Base-by-base conservation (phyloP, 2,329 filamentous ascomycete genomes). In the Truncatella angustata region DNA sequence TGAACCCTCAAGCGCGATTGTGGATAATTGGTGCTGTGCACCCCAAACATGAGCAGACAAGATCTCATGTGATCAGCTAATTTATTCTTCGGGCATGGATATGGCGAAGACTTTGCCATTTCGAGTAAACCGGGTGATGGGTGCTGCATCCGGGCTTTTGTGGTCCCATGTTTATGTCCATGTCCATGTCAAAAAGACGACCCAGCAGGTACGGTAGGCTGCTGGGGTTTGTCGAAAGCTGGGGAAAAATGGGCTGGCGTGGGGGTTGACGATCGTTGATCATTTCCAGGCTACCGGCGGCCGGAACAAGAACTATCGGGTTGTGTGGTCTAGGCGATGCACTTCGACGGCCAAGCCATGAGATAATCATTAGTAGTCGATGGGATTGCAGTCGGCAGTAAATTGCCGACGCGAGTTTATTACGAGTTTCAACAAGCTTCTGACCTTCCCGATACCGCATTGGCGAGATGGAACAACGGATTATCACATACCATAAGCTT, bases 121-220 rank as follows among this genome's bases (percentile, higher is more conserved):
- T 46, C 24, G n/a, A 23, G 43, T n/a, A 32, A 35, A 24, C 43
- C 26, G 43, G 43, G 23, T 24, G 40, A 16, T 24, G 10, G 5
- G 40, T 24, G 23, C 5, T 28, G 40, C 40, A 14, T 44, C 40
- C 23, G 24, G 40, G 23, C 40, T 44, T 44, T 21, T 44, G 40
- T 12, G n/a, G 24, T 24, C 40, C 21, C 40, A 21, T 21, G 40
- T 44, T n/a, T 21, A 21, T 40, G n/a, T 9, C 23, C 21, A 40
- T 5, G 11, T 44, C 40, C 40, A 44, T 44, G 40, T 44, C 4
- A 44, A 44, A 44, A 44, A 44, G 40, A 44, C 40, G 40, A 44
- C 24, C 21, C 40, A 24, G 40, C 40, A 44, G 40, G 40, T 23
- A 23, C 24, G 20, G n/a, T 16, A 21, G 14, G 18, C 18, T 21